Evolutionary conservation across 768 basidiomycete genomes (phyloP).

Genomic region (Lactarius trivialis): DNA sequence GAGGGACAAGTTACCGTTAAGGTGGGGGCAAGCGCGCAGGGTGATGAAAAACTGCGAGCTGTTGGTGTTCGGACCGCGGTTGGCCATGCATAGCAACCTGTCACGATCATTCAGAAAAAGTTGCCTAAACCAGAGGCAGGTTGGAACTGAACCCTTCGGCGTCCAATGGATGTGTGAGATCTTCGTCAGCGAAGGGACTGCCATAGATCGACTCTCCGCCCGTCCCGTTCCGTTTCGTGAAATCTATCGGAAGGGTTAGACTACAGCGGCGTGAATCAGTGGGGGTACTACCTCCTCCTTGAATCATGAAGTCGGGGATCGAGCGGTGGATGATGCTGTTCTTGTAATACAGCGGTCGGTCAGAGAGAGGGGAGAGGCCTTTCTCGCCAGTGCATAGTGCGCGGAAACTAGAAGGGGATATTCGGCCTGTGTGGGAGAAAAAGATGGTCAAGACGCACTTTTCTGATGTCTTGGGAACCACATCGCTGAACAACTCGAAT

Average conservation of each 20-base stretch:
- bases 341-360: constrained; percentile 79
- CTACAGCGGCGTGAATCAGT: neutral
- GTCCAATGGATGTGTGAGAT: constrained; percentile 57
- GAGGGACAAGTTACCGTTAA: constrained; percentile 51
- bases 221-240: constrained; percentile 70
- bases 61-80: constrained; percentile 78
- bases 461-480: constrained; percentile 69
- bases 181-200: constrained; percentile 69
- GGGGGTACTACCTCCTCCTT: constrained; percentile 59
- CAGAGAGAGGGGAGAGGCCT: constrained; percentile 56
- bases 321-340: constrained; percentile 71
- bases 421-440: constrained; percentile 4
- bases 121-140: neutral
- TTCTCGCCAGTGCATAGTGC: constrained; percentile 82
- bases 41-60: constrained; percentile 86
- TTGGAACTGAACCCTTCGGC: constrained; percentile 43
- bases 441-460: constrained; percentile 45
- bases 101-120: neutral
- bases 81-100: constrained; percentile 85
- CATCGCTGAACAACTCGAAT: constrained; percentile 71
- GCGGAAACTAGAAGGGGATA: constrained; percentile 56
- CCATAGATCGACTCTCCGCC: constrained; percentile 84
- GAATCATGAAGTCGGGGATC: constrained; percentile 75
- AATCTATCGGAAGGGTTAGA: constrained; percentile 41
- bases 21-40: constrained; percentile 63